A percentile compares a stretch with the other conserved stretches of the same genome.
phyloP scores from a whole-genome alignment of 768 basidiomycete species.

The Lentinula raphanica region DNA sequence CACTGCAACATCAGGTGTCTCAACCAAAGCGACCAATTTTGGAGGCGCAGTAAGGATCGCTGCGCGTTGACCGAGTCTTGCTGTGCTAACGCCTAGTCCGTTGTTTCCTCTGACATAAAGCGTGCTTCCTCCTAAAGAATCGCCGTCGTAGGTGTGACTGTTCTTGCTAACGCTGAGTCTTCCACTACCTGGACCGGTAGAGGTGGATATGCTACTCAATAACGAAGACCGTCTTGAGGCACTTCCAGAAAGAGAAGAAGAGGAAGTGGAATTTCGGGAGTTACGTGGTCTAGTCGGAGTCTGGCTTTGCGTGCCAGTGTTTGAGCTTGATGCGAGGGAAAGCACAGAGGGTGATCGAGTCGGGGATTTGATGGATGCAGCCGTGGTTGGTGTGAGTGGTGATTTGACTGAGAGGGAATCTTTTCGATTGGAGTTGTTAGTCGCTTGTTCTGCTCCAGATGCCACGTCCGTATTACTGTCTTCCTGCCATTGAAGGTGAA shows the following conservation, averaged over 20 bases:
- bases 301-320: slow-evolving; percentile 21
- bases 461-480: slow-evolving; percentile 28
- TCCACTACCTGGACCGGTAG: neutral
- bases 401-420: neutral
- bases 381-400: neutral
- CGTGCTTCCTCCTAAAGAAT: slow-evolving; percentile 16
- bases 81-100: slow-evolving; percentile 28
- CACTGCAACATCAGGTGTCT: slow-evolving; percentile 82
- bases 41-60: slow-evolving; percentile 82
- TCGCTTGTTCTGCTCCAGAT: neutral
- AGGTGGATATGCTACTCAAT: slow-evolving; percentile 9
- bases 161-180: slow-evolving; percentile 23
- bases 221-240: slow-evolving; percentile 10
- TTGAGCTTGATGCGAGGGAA: slow-evolving; percentile 15
- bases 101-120: slow-evolving; percentile 11
- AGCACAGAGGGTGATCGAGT: slow-evolving; percentile 12
- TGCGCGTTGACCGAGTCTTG: slow-evolving; percentile 56
- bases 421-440: neutral
- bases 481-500: slow-evolving; percentile 86
- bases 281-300: slow-evolving; percentile 37
- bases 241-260: slow-evolving; percentile 32
- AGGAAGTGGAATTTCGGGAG: slow-evolving; percentile 28
- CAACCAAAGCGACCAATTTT: slow-evolving; percentile 73
- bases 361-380: slow-evolving; percentile 10
- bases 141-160: slow-evolving; percentile 33